phyloP scores from a whole-genome alignment of 495 filamentous ascomycete genomes.

The Podospora bellae-mahoneyi region DNA sequence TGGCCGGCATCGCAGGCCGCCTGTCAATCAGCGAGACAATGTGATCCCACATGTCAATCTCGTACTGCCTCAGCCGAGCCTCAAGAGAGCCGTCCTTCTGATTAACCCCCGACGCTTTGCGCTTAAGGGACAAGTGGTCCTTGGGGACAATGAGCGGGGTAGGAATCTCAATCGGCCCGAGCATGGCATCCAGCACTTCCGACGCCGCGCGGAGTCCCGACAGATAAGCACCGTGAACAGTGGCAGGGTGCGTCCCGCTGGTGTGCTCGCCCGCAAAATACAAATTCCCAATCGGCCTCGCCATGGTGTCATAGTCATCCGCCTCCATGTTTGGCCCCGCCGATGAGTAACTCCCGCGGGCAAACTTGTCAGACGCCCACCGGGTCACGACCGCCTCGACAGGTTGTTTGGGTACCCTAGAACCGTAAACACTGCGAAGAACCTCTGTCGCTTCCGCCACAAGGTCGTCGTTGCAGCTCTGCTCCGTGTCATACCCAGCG shows the following conservation, averaged over 20 bases:
- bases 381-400: conserved; percentile 89
- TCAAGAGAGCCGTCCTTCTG: conserved; percentile 48
- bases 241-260: conserved; percentile 90
- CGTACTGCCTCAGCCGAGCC: conserved; percentile 62
- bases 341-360: conserved; percentile 89
- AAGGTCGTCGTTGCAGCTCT: conserved; percentile 65
- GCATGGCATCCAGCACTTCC: conserved; percentile 71
- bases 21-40: conserved; percentile 69
- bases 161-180: conserved; percentile 77
- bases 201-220: conserved; percentile 85
- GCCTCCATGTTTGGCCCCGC: conserved; percentile 74
- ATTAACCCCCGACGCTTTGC: conserved; percentile 48
- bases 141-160: conserved; percentile 70
- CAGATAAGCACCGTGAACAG: conserved; percentile 94
- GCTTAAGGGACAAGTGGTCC: conserved; percentile 44
- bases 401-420: conserved; percentile 58
- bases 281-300: conserved; percentile 75
- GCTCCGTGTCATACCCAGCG: conserved; percentile 84
- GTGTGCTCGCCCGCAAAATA: conserved; percentile 98
- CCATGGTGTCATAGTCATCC: conserved; percentile 93
- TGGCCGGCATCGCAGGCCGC: conserved; percentile 64
- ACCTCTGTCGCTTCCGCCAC: conserved; percentile 75
- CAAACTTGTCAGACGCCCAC: conserved; percentile 86
- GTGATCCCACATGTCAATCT: conserved; percentile 65
- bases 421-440: conserved; percentile 59